A percentile compares a stretch with the other conserved stretches of the same genome.
phyloP scores from a whole-genome alignment of 2,329 filamentous ascomycete genomes.

The Biscogniauxia mediterranea region DNA sequence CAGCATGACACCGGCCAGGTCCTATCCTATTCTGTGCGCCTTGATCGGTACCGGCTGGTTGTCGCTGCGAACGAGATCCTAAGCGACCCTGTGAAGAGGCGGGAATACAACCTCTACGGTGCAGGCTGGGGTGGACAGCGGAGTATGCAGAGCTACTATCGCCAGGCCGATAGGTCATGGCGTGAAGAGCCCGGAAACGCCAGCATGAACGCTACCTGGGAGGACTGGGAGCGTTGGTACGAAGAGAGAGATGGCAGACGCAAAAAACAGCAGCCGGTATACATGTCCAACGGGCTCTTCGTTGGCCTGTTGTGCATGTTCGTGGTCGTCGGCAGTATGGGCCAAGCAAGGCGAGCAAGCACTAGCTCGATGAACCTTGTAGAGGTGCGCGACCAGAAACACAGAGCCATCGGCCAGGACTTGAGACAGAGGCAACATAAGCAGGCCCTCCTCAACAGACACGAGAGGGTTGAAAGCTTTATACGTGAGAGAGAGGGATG shows the following conservation, averaged over 20 bases:
- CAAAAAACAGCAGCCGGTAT: conserved; percentile 53
- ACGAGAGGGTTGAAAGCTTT: conserved; percentile 75
- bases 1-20: conserved; percentile 40
- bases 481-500: conserved; percentile 65
- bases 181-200: conserved; percentile 46
- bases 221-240: conserved; percentile 90
- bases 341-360: conserved; percentile 69
- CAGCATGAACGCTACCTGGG: conserved; percentile 85
- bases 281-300: conserved; percentile 79
- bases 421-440: conserved; percentile 53
- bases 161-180: conserved; percentile 48
- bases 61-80: conserved; percentile 87
- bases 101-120: conserved; percentile 78
- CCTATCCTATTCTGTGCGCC: conserved; percentile 59
- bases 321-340: conserved; percentile 66
- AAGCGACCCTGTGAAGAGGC: conserved; percentile 74
- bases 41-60: conserved; percentile 89
- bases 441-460: conserved; percentile 50
- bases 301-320: conserved; percentile 68
- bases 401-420: conserved; percentile 63
- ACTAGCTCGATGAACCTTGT: conserved; percentile 61
- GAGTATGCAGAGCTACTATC: conserved; percentile 45
- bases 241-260: conserved; percentile 47
- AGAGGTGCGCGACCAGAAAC: conserved; percentile 64
- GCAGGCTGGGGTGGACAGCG: conserved; percentile 70